These are phyloP conservation scores for Fusarium ramigenum DNA, from an alignment of 2,329 filamentous ascomycete species.

Conservation along the genomic window DNA sequence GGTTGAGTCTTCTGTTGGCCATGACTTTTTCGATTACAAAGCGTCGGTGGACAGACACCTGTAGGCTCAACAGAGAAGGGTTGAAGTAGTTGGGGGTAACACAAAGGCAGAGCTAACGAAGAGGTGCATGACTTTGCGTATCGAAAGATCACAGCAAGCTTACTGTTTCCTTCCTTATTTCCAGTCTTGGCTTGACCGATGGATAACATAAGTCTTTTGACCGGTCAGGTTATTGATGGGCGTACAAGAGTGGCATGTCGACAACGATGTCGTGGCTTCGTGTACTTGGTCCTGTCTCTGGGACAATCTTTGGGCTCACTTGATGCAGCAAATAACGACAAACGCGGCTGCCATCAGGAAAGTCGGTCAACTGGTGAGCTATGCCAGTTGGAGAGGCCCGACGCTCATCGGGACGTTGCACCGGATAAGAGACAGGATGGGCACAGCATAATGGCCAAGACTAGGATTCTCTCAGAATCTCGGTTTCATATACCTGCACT, in stretches of 20 bases:
- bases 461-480: background rate
- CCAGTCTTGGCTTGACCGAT: slow-evolving; percentile 5
- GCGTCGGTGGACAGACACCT: background rate
- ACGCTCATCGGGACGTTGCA: slow-evolving; percentile 28
- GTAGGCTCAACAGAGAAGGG: slow-evolving; percentile 14
- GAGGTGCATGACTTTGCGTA: slow-evolving; percentile 5
- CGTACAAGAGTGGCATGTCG: slow-evolving; percentile 25
- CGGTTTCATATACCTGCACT: background rate
- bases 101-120: slow-evolving; percentile 22
- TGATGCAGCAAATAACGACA: slow-evolving; percentile 13
- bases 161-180: background rate
- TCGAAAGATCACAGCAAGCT: slow-evolving; percentile 11
- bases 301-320: slow-evolving; percentile 2
- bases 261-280: slow-evolving; percentile 15
- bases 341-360: slow-evolving; percentile 6
- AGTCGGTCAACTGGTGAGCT: slow-evolving; percentile 21
- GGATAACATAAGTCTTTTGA: slow-evolving; percentile 19
- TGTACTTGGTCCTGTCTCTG: slow-evolving; percentile 22
- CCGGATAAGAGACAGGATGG: slow-evolving; percentile 2
- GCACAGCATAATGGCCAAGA: background rate
- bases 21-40: slow-evolving; percentile 1
- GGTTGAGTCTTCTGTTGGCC: background rate
- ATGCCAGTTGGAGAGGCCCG: slow-evolving; percentile 14
- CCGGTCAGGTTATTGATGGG: slow-evolving; percentile 30
- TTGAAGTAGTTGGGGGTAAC: slow-evolving; percentile 29